phyloP scores from a whole-genome alignment of 202 grass and related monocot genomes.

The Hordeum pubiflorum region DNA sequence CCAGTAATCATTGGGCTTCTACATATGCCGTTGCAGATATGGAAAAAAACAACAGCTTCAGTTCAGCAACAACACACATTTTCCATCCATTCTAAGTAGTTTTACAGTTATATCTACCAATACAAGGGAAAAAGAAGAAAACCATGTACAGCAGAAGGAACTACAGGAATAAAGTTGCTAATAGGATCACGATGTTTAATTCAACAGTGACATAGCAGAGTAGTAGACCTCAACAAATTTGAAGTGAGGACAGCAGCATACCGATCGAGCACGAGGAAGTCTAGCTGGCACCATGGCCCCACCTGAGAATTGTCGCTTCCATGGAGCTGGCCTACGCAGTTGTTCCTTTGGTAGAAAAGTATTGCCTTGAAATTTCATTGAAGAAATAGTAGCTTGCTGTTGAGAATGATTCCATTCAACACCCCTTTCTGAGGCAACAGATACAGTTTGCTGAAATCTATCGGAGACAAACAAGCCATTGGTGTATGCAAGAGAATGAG shows the following conservation, averaged over 20 bases:
- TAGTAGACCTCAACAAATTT: neutral
- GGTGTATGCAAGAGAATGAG: constrained; percentile 7
- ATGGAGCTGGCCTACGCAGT: neutral
- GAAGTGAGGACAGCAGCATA: neutral
- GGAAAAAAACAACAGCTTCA: constrained; percentile 7
- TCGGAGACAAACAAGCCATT: neutral
- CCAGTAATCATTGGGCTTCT: neutral
- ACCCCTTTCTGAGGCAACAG: constrained; percentile 13
- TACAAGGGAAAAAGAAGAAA: neutral
- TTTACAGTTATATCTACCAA: neutral
- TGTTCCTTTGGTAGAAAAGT: constrained; percentile 4
- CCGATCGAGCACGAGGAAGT: constrained; percentile 9
- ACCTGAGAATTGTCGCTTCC: constrained; percentile 14
- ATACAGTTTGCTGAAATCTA: neutral
- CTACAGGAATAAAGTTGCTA: neutral
- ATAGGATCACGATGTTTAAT: neutral
- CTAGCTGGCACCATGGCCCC: neutral
- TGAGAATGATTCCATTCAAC: constrained; percentile 1
- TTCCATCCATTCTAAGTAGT: neutral
- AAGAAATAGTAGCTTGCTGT: neutral
- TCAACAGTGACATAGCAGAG: neutral
- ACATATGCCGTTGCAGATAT: neutral
- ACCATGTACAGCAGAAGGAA: neutral
- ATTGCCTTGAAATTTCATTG: constrained; percentile 25
- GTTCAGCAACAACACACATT: neutral